Conservation (phyloP, 83 land plant genomes). For the Diphasiastrum complanatum region DNA sequence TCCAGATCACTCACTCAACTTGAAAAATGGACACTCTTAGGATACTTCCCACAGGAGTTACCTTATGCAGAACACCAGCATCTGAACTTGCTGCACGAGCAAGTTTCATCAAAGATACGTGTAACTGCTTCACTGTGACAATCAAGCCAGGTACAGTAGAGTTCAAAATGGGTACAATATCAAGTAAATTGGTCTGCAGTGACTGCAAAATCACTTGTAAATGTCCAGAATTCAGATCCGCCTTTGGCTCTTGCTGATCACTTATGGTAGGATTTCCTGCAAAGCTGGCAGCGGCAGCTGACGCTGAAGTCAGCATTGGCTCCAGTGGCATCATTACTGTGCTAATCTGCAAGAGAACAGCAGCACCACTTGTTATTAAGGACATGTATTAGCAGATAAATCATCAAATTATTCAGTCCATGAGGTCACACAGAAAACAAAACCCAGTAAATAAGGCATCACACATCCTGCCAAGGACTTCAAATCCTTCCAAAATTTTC, state of each 20-base stretch:
- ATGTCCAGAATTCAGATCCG: slow-evolving; percentile 44
- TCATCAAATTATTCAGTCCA: neutral
- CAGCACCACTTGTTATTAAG: no score
- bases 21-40: no score
- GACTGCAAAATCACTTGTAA: slow-evolving; percentile 67
- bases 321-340: slow-evolving; percentile 70
- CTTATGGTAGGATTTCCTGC: slow-evolving; percentile 7
- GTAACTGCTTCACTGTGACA: slow-evolving; percentile 49
- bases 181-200: slow-evolving; percentile 45
- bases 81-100: slow-evolving; percentile 77
- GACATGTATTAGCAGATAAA: neutral
- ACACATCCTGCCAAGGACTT: no score
- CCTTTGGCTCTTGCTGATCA: neutral
- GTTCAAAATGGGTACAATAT: slow-evolving; percentile 44
- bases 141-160: slow-evolving; percentile 52
- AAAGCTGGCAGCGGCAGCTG: slow-evolving; percentile 34
- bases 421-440: no score
- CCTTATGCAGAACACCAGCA: slow-evolving; percentile 93
- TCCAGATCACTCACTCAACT: no score
- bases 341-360: slow-evolving; percentile 43
- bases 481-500: no score
- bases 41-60: no score
- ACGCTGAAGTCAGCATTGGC: slow-evolving; percentile 57
- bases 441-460: no score
- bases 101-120: slow-evolving; percentile 56